Percentiles rank a stretch among this genome's conserved stretches.
phyloP scores from a whole-genome alignment of 495 filamentous ascomycete genomes.

The Pyrenopolyporus hunteri region DNA sequence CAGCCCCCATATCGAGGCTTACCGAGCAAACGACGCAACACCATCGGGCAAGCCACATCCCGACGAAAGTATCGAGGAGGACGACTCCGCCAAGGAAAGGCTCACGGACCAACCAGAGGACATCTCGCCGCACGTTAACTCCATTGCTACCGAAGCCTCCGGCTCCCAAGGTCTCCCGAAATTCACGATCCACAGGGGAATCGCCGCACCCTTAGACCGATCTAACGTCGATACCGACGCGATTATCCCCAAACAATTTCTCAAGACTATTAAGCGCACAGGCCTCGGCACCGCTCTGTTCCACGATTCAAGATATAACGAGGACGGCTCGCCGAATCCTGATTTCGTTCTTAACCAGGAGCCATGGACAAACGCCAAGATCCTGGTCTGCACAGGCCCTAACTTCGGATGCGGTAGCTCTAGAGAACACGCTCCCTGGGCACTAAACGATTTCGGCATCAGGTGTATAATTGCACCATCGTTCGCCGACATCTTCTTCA shows the following conservation, averaged over 20 bases:
- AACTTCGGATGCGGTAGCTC: slow-evolving; percentile 97
- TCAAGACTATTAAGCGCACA: slow-evolving; percentile 99
- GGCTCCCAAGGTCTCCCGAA: slow-evolving; percentile 74
- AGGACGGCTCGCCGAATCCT: slow-evolving; percentile 73
- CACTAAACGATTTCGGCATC: slow-evolving; percentile 94
- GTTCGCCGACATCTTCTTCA: slow-evolving; percentile 98
- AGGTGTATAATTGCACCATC: slow-evolving; percentile 90
- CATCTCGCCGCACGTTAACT: slow-evolving; percentile 63
- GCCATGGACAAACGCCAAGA: slow-evolving; percentile 83
- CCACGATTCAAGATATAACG: slow-evolving; percentile 76
- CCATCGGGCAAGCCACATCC: slow-evolving; percentile 61
- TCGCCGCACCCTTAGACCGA: slow-evolving; percentile 86
- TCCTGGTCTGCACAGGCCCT: slow-evolving; percentile 88
- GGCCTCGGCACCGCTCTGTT: slow-evolving; percentile 90
- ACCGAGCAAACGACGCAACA: slow-evolving; percentile 24
- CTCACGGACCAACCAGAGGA: slow-evolving; percentile 80
- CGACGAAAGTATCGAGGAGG: slow-evolving; percentile 69
- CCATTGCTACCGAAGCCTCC: slow-evolving; percentile 59
- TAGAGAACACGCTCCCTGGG: slow-evolving; percentile 97
- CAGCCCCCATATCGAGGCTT: slow-evolving; percentile 56
- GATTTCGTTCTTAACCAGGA: slow-evolving; percentile 91
- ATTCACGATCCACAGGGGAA: slow-evolving; percentile 81
- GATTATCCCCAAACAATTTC: slow-evolving; percentile 98
- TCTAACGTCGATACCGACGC: slow-evolving; percentile 96
- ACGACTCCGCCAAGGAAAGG: slow-evolving; percentile 74